A percentile compares a stretch with the other conserved stretches of the same genome.
Conservation (phyloP, 345 rosid genomes). For the Gynandropsis gynandra region DNA sequence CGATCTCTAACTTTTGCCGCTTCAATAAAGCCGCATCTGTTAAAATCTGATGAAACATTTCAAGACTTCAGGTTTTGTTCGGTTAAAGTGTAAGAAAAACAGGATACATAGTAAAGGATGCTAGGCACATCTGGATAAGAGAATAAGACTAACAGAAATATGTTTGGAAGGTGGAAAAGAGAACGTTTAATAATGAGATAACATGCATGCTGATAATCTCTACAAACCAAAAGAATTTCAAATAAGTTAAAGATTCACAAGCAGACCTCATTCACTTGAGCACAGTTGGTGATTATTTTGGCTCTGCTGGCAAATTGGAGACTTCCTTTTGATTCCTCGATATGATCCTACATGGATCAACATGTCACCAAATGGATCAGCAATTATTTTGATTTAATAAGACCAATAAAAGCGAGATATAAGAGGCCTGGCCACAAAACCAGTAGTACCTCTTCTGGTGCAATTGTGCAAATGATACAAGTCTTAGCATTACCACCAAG, state of each 20-base stretch:
- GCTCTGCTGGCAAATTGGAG: slow-evolving; percentile 96
- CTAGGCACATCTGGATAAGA: background rate
- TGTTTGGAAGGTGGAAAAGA: background rate
- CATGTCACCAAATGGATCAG: slow-evolving; percentile 3
- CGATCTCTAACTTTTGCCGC: slow-evolving; percentile 92
- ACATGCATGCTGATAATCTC: slow-evolving; percentile 2
- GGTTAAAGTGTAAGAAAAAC: background rate
- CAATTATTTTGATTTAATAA: background rate
- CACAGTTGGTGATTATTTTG: slow-evolving; percentile 86
- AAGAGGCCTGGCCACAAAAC: background rate
- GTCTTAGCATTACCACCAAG: slow-evolving; percentile 98
- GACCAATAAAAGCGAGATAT: background rate
- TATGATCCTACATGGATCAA: slow-evolving; percentile 47
- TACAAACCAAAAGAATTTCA: slow-evolving; percentile 9
- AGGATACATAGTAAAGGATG: background rate
- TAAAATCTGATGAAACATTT: slow-evolving; percentile 49
- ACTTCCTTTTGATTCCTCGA: slow-evolving; percentile 96
- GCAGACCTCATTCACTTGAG: slow-evolving; percentile 89
- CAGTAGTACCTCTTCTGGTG: slow-evolving; percentile 86
- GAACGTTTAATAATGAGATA: background rate
- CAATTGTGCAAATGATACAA: slow-evolving; percentile 89
- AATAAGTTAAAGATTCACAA: slow-evolving; percentile 6
- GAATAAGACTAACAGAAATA: background rate
- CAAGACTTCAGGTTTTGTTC: slow-evolving; percentile 23
- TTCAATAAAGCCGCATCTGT: slow-evolving; percentile 90